These are phyloP conservation scores for Ustilago esculenta DNA, from an alignment of 1,284 basidiomycete genomes.

Conservation along the genomic window DNA sequence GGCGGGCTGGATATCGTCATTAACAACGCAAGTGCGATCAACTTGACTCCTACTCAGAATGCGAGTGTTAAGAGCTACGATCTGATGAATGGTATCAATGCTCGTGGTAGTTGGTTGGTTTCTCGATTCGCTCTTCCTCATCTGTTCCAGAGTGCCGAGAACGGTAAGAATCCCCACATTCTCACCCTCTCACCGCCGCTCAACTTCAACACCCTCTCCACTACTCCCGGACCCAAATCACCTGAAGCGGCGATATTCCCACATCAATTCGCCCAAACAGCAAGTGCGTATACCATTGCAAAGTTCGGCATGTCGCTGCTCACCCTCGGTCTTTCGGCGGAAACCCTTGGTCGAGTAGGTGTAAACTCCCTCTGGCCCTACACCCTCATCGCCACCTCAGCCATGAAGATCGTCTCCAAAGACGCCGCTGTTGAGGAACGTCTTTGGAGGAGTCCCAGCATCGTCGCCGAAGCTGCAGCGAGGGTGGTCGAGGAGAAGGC, in stretches of 20 bases:
- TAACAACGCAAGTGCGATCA: conserved; percentile 66
- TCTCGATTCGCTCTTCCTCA: conserved; percentile 61
- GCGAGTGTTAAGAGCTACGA: conserved; percentile 55
- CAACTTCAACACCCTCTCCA: conserved; percentile 40
- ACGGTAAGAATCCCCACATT: conserved; percentile 61
- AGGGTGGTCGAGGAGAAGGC: conserved; percentile 55
- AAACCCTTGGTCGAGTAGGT: conserved; percentile 48
- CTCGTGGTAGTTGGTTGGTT: conserved; percentile 62
- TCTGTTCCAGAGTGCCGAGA: conserved; percentile 42
- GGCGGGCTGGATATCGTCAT: conserved; percentile 64
- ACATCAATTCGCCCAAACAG: conserved; percentile 36
- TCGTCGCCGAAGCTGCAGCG: conserved; percentile 62
- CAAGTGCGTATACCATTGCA: conserved; percentile 59
- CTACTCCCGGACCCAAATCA: conserved; percentile 32
- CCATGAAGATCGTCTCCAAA: conserved; percentile 59
- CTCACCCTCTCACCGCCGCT: conserved; percentile 63
- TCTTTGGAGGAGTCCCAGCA: conserved; percentile 49
- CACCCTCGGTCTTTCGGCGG: conserved; percentile 60
- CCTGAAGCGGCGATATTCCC: conserved; percentile 34
- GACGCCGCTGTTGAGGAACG: conserved; percentile 50
- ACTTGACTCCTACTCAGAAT: conserved; percentile 47
- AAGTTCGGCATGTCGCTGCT: conserved; percentile 64
- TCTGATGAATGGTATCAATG: conserved; percentile 58
- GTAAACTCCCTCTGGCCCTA: conserved; percentile 61
- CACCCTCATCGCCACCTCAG: conserved; percentile 56